Evolutionary conservation across 1,139 yeast genomes (phyloP), one percentile per base, ranked within the genome.

Genomic region (Scheffersomyces stambukii): DNA sequence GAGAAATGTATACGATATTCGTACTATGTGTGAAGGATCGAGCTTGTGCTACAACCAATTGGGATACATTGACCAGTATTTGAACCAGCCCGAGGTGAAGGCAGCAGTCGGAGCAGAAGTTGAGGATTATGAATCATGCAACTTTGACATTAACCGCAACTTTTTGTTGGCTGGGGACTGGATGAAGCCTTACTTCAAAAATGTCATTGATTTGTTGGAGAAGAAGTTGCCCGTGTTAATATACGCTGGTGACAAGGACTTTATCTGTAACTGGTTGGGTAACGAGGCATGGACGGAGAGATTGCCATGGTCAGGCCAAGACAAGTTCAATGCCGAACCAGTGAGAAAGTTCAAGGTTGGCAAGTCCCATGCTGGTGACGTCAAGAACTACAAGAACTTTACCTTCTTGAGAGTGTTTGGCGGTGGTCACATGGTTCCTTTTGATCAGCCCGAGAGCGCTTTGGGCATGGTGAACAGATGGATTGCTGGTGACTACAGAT

Each of bases 41-140:
- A 60, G 68, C 30, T 71, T 89, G 46, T 91, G 98, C 61, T 91
- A 91, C 46, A 39, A 40, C 16, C 57, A 48, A 30, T 50, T 58
- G 41, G 51, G 50, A 25, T 52, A 52, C 38, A 46, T 61, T 38
- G 60, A 54, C 30, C 47, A 56, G 16, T 61, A 57, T 45, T 57
- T 61, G 48, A 61, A 61, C 38, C 46, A 48, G 31, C 61, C 57
- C 17, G 58, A 50, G 31, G 68, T 61, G 23, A 81, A 79, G 64
- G 77, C 72, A 41, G 91, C 89, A 23, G 69, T 91, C 35, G 98
- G 98, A 37, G 96, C 93, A 24, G 96, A 89, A 60, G 94, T 86
- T 36, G 91, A 82, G 31, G 57, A 64, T 28, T 91, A 80, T 59
- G 80, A 81, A 54, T 76, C 88, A 22, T 91, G 98, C 70, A 86